Evolutionary conservation across 805 yeast genomes (phyloP).

Genomic region (Ascoidea asiatica): DNA sequence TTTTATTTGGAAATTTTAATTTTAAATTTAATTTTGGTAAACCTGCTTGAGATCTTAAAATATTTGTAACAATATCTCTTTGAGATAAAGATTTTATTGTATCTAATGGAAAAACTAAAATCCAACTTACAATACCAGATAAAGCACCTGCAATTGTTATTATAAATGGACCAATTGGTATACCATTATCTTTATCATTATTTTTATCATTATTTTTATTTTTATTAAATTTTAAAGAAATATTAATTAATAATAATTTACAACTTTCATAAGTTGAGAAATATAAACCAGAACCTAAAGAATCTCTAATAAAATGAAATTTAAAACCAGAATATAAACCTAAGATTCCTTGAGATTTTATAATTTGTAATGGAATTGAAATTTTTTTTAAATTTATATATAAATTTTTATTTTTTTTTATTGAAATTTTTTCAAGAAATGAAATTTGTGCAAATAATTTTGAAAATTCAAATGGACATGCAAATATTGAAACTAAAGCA

Average conservation of each 20-base stretch:
- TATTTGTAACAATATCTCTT: slow-evolving; percentile 56
- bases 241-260: slow-evolving; percentile 31
- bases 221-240: slow-evolving; percentile 10
- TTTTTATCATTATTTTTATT: slow-evolving; percentile 21
- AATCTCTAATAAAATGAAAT: slow-evolving; percentile 57
- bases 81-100: slow-evolving; percentile 68
- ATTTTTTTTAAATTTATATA: too few species aligned
- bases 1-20: slow-evolving; percentile 26
- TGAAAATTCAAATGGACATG: slow-evolving; percentile 79
- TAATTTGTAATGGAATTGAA: slow-evolving; percentile 24
- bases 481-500: slow-evolving; percentile 42
- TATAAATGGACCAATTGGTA: slow-evolving; percentile 24
- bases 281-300: slow-evolving; percentile 58
- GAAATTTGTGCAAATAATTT: slow-evolving; percentile 70
- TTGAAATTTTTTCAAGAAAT: slow-evolving; percentile 20
- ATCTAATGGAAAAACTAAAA: slow-evolving; percentile 65
- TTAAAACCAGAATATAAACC: slow-evolving; percentile 66
- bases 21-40: slow-evolving; percentile 21
- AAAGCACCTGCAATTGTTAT: slow-evolving; percentile 66
- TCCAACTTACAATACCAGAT: slow-evolving; percentile 68
- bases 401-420: background rate
- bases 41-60: slow-evolving; percentile 39
- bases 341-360: slow-evolving; percentile 40
- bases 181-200: slow-evolving; percentile 1
- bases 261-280: slow-evolving; percentile 65